These are phyloP conservation scores for Psophocarpus tetragonolobus DNA, from an alignment of 306 rosid species.

Conservation along the genomic window DNA sequence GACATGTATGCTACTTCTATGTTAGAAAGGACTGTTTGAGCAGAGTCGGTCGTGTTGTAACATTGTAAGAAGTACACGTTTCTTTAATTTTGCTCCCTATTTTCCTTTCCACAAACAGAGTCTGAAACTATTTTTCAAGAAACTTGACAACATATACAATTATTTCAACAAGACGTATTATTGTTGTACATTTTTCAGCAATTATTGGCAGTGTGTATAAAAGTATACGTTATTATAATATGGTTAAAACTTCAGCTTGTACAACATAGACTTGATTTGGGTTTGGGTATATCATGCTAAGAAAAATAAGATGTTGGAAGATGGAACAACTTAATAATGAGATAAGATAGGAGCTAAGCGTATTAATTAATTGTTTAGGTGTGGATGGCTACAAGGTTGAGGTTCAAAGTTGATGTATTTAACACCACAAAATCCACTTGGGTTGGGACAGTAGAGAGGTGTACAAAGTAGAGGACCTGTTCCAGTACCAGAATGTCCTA, in stretches of 20 bases:
- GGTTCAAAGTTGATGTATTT: background rate
- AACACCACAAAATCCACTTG: background rate
- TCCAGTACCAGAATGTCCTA: background rate
- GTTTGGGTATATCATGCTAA: background rate
- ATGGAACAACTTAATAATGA: background rate
- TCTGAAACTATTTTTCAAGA: background rate
- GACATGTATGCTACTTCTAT: background rate
- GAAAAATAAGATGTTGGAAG: background rate
- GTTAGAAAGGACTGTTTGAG: background rate
- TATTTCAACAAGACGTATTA: background rate
- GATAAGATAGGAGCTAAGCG: background rate
- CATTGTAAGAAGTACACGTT: background rate
- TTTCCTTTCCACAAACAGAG: background rate
- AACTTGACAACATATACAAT: background rate
- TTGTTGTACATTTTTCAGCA: background rate
- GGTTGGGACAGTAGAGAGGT: constrained; percentile 22
- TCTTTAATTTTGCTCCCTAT: background rate
- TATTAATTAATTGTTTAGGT: background rate
- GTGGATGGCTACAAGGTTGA: background rate
- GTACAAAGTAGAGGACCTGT: constrained; percentile 23
- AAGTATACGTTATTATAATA: background rate
- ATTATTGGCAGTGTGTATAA: background rate
- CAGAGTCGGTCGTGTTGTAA: background rate
- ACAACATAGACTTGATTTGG: background rate
- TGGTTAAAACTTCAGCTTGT: background rate